Evolutionary conservation across 768 basidiomycete species (phyloP).

Genomic region (Cubamyces sp.): DNA sequence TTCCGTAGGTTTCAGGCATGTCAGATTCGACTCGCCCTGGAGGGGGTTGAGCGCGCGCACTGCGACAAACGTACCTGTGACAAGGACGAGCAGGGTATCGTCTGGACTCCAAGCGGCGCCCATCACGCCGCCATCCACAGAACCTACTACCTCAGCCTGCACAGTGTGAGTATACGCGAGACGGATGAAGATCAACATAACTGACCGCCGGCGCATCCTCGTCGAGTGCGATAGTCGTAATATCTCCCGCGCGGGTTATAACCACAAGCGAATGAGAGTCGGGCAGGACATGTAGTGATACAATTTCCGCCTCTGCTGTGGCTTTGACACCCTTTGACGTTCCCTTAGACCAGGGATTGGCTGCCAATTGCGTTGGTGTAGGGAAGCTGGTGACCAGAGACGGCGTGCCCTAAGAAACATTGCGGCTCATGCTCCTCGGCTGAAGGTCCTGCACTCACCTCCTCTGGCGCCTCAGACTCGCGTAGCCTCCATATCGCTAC

Average conservation of each 20-base stretch:
- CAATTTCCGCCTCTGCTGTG: slow-evolving; percentile 44
- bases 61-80: slow-evolving; percentile 62
- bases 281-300: slow-evolving; percentile 69
- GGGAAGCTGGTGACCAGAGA: slow-evolving; percentile 25
- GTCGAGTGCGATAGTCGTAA: slow-evolving; percentile 65
- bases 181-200: neutral
- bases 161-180: neutral
- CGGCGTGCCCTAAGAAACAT: slow-evolving; percentile 12
- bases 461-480: too few relatives aligned
- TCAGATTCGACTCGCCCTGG: neutral
- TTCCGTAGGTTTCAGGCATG: neutral
- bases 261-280: slow-evolving; percentile 71
- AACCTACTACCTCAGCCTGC: slow-evolving; percentile 82
- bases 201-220: slow-evolving; percentile 51
- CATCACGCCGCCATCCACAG: slow-evolving; percentile 81
- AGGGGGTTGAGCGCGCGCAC: neutral
- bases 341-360: slow-evolving; percentile 30
- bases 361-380: slow-evolving; percentile 20
- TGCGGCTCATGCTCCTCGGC: neutral
- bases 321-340: slow-evolving; percentile 6
- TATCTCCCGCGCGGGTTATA: slow-evolving; percentile 81
- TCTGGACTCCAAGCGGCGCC: slow-evolving; percentile 93
- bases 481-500: too few relatives aligned
- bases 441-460: slow-evolving; percentile 2
- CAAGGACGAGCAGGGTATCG: slow-evolving; percentile 79